Percentiles rank a stretch among this genome's conserved stretches.
These are phyloP conservation scores for Clitopilus passeckerianus DNA, from an alignment of 768 basidiomycete genomes.

Conservation along the genomic window DNA sequence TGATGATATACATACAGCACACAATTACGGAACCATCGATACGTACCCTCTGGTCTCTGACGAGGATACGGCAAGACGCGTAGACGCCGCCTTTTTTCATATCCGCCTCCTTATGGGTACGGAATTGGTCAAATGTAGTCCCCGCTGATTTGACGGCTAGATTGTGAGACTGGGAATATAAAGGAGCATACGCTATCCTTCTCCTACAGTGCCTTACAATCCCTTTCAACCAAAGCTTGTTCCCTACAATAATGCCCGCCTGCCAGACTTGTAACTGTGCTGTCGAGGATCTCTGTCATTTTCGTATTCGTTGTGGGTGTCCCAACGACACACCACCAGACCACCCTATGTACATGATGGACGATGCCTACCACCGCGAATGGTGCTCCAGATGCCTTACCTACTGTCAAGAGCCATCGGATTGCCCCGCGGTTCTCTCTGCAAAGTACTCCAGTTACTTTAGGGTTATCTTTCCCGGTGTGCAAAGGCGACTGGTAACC, in stretches of 20 bases:
- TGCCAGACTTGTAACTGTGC: constrained; percentile 14
- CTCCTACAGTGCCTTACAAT: background rate
- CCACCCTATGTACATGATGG: constrained; percentile 23
- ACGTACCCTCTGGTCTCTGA: background rate
- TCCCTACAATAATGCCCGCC: background rate
- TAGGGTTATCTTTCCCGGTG: constrained; percentile 6
- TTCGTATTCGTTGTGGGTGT: constrained; percentile 28
- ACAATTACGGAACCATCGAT: background rate
- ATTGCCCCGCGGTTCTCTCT: constrained; percentile 14
- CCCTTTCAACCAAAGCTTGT: background rate
- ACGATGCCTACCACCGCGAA: constrained; percentile 25
- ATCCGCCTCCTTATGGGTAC: background rate
- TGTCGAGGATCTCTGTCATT: constrained; percentile 17
- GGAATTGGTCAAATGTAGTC: background rate
- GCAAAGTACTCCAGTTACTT: constrained; percentile 9
- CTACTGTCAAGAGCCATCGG: constrained; percentile 20
- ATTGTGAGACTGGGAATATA: background rate
- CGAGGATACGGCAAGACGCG: background rate
- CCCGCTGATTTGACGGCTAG: background rate
- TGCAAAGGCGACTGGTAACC: constrained; percentile 9
- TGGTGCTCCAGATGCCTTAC: constrained; percentile 27
- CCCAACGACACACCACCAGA: constrained; percentile 19
- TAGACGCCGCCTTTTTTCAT: background rate
- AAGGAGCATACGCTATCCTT: background rate
- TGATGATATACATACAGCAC: background rate